Evolutionary conservation across 2,329 filamentous ascomycete species (phyloP), one percentile per base, ranked within the genome.

Genomic region (Colletotrichum phormii): DNA sequence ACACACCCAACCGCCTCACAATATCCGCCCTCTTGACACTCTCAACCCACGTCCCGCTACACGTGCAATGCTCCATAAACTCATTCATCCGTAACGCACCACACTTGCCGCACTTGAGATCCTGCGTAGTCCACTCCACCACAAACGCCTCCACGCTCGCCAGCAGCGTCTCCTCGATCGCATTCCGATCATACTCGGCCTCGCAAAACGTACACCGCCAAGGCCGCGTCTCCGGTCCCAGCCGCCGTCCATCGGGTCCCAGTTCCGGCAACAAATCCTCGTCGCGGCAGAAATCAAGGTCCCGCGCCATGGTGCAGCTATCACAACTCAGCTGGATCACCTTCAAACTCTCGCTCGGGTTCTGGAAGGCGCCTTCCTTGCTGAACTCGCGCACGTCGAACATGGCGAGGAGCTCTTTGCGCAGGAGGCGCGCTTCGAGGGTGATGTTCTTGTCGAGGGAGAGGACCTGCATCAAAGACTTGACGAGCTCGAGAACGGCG

Each of bases 301-400:
- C 95, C 37, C 95, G 91, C 13, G 94, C 90, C 82, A 97, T 91
- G 58, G 95, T 98, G 85, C 97, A 99, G 80, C 94, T 94, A 76
- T 95, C 92, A 82, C 97, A 99, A 74, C 94, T 94, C 37, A 98
- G 84, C 79, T 96, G 93, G 4, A 88, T 81, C 5, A 99, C 85
- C 75, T 89, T 89, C 4, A 98, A 88, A 57, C 88, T 92, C 67
- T 93, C 91, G 64, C 91, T 94, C 0, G 97, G 96, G 80, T 98
- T 98, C 73, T 90, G 87, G 81, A 98, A 99, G 3, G 91, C 89
- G n/a, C 93, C 96, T 67, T 96, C 94, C 65, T 92, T 89, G 81
- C 92, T 94, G 85, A 99, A 99, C 82, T 99, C 97, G 77, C 95
- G 93, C 65, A 99, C 92, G 69, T 99, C 97, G 81, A 99, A 98